Base-by-base conservation (phyloP, 805 yeast genomes). In the Metschnikowia similis region DNA sequence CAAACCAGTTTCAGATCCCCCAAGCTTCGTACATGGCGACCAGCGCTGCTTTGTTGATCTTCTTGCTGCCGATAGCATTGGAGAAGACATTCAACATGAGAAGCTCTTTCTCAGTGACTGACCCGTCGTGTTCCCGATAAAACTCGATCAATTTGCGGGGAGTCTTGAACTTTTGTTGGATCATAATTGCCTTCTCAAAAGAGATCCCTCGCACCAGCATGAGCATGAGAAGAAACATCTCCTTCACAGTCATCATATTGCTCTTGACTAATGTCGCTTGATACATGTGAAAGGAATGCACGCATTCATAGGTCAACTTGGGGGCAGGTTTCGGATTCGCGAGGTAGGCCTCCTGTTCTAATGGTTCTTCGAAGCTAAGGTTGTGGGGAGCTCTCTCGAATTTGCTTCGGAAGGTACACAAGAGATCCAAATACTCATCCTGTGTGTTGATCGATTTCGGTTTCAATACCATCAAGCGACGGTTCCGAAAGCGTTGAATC, bases 121-220 rank as follows among this genome's bases (percentile, higher is more conserved):
- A 31, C 5, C 37, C 39, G 35, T 64, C 60, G 17, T 61, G 65
- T 2, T 42, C 42, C 10, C 57, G 69, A 56, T 71, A 87, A 9
- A 76, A 80, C 17, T 74, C 71, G 10, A 84, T 63, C n/a, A 92
- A 71, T 16, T 61, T 63, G 34, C 70, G 69, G 0, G 97, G 94
- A 0, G 97, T 91, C 2, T 82, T 81, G 61, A 75, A 94, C 38
- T 75, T 63, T 16, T 72, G 71, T 66, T 91, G 97, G 8, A 94
- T 82, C 7, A 81, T 81, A 8, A 82, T 62, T 0, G 99, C 99
- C 62, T 87, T 89, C 54, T 92, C 97, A 30, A 88, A 67, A 0
- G 96, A 82, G 1, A 94, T 74, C 0, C 98, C 99, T 52, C 80
- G 77, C 2, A 87, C 77, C 2, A 90, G 80, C 85, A 90, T 81